A percentile compares a stretch with the other conserved stretches of the same genome.
Conservation (phyloP, 805 yeast genomes). For the Cyberlindnera saturnus region DNA sequence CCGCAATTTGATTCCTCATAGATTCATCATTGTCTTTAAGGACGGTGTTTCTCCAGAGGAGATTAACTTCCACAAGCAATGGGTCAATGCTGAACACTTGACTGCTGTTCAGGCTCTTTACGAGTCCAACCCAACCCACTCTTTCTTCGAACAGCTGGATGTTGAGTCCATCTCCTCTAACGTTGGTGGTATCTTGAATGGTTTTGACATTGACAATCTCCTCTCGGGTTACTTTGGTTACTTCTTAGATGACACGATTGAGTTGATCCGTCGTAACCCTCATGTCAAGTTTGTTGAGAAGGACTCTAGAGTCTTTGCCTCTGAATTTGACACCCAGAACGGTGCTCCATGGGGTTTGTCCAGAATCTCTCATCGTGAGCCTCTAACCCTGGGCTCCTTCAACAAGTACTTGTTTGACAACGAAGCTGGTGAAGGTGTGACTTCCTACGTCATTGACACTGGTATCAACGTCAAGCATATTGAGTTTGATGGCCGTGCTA, state of each 20-base stretch:
- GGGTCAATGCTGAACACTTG: constrained; percentile 52
- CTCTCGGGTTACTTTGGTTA: constrained; percentile 81
- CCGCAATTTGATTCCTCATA: constrained; percentile 54
- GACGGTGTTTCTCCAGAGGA: constrained; percentile 48
- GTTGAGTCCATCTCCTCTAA: constrained; percentile 23
- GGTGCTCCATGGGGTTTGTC: constrained; percentile 96
- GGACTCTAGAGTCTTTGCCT: constrained; percentile 66
- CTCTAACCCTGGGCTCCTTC: constrained; percentile 60
- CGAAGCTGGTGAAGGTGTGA: constrained; percentile 77
- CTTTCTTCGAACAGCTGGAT: constrained; percentile 31
- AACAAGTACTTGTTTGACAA: constrained; percentile 68
- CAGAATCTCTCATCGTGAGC: constrained; percentile 77
- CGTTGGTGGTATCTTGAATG: constrained; percentile 51
- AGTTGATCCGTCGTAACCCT: constrained; percentile 63
- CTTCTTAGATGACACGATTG: constrained; percentile 70
- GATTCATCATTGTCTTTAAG: constrained; percentile 84
- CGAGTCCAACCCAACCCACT: constrained; percentile 27
- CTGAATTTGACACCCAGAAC: constrained; percentile 59
- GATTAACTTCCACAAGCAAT: constrained; percentile 57
- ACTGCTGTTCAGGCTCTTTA: constrained; percentile 33
- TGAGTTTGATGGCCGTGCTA: constrained; percentile 80
- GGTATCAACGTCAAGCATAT: constrained; percentile 73
- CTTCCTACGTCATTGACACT: constrained; percentile 84
- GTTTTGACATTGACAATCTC: constrained; percentile 50
- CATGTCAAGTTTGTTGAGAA: constrained; percentile 64